Evolutionary conservation across 139 green algal species (phyloP).

Genomic region (Coelastrella sp.): DNA sequence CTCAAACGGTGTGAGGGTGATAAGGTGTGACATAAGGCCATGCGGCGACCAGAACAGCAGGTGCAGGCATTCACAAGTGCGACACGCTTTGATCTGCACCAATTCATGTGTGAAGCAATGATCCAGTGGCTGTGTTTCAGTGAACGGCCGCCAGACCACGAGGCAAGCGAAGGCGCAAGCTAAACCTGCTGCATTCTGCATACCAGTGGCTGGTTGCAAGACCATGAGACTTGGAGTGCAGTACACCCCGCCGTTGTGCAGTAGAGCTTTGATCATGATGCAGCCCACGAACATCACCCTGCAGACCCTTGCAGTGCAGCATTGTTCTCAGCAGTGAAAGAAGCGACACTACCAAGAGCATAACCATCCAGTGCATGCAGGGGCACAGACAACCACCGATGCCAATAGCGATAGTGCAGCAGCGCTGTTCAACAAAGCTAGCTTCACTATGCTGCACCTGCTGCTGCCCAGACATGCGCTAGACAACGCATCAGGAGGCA

Average conservation of each 20-base stretch:
- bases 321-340: neutral
- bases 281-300: neutral
- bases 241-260: neutral
- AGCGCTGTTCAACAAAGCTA: neutral
- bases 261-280: too few species aligned
- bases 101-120: neutral
- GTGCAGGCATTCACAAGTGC: neutral
- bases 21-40: too few species aligned
- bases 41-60: neutral
- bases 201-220: neutral
- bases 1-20: too few species aligned
- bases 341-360: neutral
- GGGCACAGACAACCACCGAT: too few species aligned
- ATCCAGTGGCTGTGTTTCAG: neutral
- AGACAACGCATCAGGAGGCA: too few species aligned
- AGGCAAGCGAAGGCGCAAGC: too few species aligned
- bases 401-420: too few species aligned
- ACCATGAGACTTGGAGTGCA: neutral
- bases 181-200: neutral
- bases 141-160: too few species aligned
- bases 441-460: neutral
- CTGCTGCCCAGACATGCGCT: too few species aligned
- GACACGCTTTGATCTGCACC: neutral
- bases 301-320: neutral
- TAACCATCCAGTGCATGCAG: neutral